Evolutionary conservation across 1,284 basidiomycete genomes (phyloP).

Genomic region (Phellinidium pouzarii): DNA sequence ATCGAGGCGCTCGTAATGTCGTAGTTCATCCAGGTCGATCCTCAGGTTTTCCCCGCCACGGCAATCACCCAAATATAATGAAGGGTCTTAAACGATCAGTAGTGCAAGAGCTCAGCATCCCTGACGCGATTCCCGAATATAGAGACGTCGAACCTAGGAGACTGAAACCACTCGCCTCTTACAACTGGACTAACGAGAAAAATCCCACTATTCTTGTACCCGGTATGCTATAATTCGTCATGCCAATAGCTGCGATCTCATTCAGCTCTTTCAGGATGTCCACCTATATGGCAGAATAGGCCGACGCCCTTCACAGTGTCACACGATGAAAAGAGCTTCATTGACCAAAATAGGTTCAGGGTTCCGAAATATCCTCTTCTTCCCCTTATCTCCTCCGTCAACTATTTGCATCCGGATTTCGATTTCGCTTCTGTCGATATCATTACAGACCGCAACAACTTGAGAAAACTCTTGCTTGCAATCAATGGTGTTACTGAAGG

Average conservation of each 20-base stretch:
- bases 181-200: constrained; percentile 30
- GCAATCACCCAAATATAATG: constrained; percentile 3
- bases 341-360: constrained; percentile 29
- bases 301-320: constrained; percentile 23
- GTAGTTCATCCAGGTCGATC: background rate
- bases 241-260: too few species aligned
- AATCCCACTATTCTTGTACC: constrained; percentile 29
- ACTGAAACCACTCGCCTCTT: constrained; percentile 27
- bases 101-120: background rate
- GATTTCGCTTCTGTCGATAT: constrained; percentile 28
- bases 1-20: too few species aligned
- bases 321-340: constrained; percentile 22
- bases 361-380: constrained; percentile 27
- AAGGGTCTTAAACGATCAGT: background rate
- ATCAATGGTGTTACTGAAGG: constrained; percentile 20
- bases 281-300: constrained; percentile 27
- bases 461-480: constrained; percentile 32
- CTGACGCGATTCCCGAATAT: background rate
- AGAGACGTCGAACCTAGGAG: constrained; percentile 22
- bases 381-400: constrained; percentile 31
- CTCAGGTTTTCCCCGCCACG: background rate
- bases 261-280: constrained; percentile 23
- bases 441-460: constrained; percentile 31
- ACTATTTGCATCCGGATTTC: constrained; percentile 27
- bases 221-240: constrained; percentile 20